Conservation (phyloP, 2,329 filamentous ascomycete genomes). For the Fusarium sp. region DNA sequence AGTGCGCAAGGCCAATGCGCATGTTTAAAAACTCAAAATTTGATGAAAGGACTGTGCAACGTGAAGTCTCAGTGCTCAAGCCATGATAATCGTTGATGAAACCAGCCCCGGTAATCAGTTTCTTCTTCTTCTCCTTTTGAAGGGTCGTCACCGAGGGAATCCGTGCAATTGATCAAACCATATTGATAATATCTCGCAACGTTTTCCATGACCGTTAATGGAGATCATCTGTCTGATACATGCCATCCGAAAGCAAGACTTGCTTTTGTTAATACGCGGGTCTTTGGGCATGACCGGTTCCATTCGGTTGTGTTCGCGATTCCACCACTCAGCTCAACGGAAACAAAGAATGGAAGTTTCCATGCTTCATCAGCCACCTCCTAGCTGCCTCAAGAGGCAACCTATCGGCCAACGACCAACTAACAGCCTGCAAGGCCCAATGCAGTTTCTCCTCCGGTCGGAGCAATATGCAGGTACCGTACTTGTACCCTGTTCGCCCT, state of each 20-base stretch:
- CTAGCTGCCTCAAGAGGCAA: conserved; percentile 14
- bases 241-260: background rate
- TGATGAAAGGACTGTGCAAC: conserved; percentile 6
- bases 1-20: background rate
- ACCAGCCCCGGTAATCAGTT: background rate
- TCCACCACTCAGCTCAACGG: conserved; percentile 33
- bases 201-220: background rate
- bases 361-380: conserved; percentile 17
- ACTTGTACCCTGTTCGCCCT: conserved; percentile 3
- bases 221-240: background rate
- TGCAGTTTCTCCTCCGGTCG: conserved; percentile 21
- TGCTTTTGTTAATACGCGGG: conserved; percentile 1
- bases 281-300: background rate
- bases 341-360: conserved; percentile 13
- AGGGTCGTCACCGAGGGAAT: background rate
- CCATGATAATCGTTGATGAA: conserved; percentile 4
- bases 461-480: conserved; percentile 20
- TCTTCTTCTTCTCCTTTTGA: background rate
- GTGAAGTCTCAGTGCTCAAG: conserved; percentile 14
- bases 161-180: background rate
- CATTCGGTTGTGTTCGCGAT: background rate
- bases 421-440: conserved; percentile 22
- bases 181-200: background rate
- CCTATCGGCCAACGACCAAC: background rate
- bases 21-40: background rate